Conservation (phyloP, 1,139 yeast genomes). For the Saccharomyces hybrid region DNA sequence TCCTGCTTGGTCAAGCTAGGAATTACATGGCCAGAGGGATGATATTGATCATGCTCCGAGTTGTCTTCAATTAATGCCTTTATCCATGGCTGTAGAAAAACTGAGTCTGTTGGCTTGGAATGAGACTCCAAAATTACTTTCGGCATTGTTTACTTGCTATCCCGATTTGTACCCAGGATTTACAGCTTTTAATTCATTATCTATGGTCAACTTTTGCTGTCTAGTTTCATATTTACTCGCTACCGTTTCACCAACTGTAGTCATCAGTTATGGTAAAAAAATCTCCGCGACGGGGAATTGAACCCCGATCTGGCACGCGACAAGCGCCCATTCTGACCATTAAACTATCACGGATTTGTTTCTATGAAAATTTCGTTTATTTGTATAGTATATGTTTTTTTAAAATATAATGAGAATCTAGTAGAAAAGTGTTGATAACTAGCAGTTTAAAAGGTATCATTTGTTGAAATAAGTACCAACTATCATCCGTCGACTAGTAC, state of each 20-base stretch:
- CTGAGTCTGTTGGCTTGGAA: slow-evolving; percentile 7
- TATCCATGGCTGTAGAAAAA: slow-evolving; percentile 15
- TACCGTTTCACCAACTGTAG: not conserved
- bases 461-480: too few relatives aligned
- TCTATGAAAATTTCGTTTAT: too few relatives aligned
- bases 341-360: slow-evolving; percentile 29
- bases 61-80: slow-evolving; percentile 3
- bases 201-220: not conserved
- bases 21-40: slow-evolving; percentile 4
- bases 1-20: slow-evolving; percentile 3
- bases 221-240: not conserved
- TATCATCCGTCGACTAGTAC: too few relatives aligned
- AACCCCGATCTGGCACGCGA: slow-evolving; percentile 36
- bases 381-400: too few relatives aligned
- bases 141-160: slow-evolving; percentile 6
- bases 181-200: not conserved
- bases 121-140: slow-evolving; percentile 6
- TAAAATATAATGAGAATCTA: too few relatives aligned
- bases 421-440: too few relatives aligned
- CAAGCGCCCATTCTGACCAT: slow-evolving; percentile 35
- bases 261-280: slow-evolving; percentile 7
- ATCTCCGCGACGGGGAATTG: slow-evolving; percentile 36
- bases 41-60: not conserved
- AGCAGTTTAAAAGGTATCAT: too few relatives aligned
- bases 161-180: not conserved